Base-by-base conservation (phyloP, 2,329 filamentous ascomycete species). In the Aureobasidium sp. region DNA sequence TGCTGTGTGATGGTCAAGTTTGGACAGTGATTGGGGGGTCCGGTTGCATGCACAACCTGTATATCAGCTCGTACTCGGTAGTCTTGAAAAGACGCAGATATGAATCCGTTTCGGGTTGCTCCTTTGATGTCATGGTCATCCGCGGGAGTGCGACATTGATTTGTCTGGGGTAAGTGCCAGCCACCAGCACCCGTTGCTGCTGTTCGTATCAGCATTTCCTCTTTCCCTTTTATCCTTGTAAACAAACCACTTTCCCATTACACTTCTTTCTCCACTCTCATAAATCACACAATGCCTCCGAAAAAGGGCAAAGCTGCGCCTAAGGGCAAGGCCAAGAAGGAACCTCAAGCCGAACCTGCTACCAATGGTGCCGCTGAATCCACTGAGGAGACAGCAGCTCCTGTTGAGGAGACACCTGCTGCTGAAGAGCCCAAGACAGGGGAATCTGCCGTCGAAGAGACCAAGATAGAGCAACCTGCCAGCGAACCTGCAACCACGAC, bases 221-320 rank as follows among this genome's bases (percentile, higher is more conserved):
- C 55, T 32, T 41, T 49, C 41, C 29, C 42, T 34, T n/a, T 32
- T 30, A 16, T 41, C 21, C 16, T 3, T n/a, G 3, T 16, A 34
- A 36, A 36, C 53, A 36, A 21, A 27, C 13, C 53, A 44, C 39
- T 25, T 21, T 36, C 34, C 11, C 37, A 30, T 13, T 5, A 15
- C 13, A 13, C 8, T n/a, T n/a, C 57, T 21, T 6, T n/a, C 15
- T 29, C 16, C 13, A 8, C n/a, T 42, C 15, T 42, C 16, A 10
- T 42, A 30, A 7, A 21, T 27, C 42, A 48, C 55, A 41, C 13
- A 49, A 66, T 66, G 65, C 52, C 63, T 59, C 65, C 62, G n/a
- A 65, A 64, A 49, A 66, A 64, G 53, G 57, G 39, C 39, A 50
- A 45, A 37, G 53, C 53, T 25, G 52, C 53, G n/a, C 36, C 61